Evolutionary conservation across 352 stramenopile genomes (phyloP), one percentile per base, ranked within the genome.

Genomic region (Phytopythium boreale): DNA sequence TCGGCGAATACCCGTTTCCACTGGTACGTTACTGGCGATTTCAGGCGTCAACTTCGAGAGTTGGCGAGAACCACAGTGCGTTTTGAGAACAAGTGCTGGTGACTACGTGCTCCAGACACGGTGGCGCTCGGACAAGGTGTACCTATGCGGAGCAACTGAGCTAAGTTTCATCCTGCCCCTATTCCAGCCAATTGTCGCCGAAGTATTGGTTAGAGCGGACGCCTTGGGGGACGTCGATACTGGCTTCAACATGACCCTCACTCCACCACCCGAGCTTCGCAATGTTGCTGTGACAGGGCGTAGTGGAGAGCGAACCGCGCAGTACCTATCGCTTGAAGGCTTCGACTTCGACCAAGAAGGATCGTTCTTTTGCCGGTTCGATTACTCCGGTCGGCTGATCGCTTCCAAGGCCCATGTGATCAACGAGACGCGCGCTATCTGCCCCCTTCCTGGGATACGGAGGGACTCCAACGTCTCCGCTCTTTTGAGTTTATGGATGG

Each of bases 171-270:
- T 14, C 10, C n/a, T 22, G 26, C 20, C 11, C 8, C 9, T 60
- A 22, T 17, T 7, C 55, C 31, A 36, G 29, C 52, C 65, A 41
- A 19, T 26, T 24, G 39, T 68, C 15, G 69, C 69, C 10, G 50
- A 76, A 59, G 53, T 83, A 17, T n/a, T 78, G 0, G 5, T 85
- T 55, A 46, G 53, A 34, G 15, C 63, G 29, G 63, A 69, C 29
- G 59, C 56, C 5, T 20, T 67, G 12, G 72, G 70, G 9, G 34
- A 59, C 9, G 53, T 76, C 11, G 52, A 58, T 10, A 72, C 74
- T 10, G 72, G 74, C 2, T 75, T 80, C 34, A 83, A 85, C 27
- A n/a, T 83, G 34, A 80, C 72, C 0, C 52, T 82, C 11, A 43
- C 77, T 34, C 61, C 22, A 50, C 43, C 57, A 56, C 70, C 77